Percentiles rank a stretch among this genome's conserved stretches.
Evolutionary conservation across 2,329 filamentous ascomycete genomes (phyloP).

Genomic region (Talaromyces sp.): DNA sequence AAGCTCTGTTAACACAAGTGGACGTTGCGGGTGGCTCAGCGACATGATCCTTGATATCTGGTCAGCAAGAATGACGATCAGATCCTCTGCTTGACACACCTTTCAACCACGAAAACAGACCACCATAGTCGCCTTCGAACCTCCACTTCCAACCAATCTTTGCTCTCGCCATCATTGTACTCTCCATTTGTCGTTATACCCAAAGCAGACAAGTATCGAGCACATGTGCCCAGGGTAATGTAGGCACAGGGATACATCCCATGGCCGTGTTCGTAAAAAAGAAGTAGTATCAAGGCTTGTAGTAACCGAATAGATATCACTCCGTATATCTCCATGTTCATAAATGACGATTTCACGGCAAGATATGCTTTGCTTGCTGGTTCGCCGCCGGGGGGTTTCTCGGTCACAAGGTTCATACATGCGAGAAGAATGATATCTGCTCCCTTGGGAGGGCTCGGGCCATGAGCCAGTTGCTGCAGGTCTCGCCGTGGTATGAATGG

Average conservation of each 20-base stretch:
- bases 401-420: neutral
- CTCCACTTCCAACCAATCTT: neutral
- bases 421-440: neutral
- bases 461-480: neutral
- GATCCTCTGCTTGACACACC: neutral
- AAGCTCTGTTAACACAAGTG: neutral
- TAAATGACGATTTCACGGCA: neutral
- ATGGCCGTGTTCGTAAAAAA: conserved; percentile 50
- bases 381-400: neutral
- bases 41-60: neutral
- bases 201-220: neutral
- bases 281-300: conserved; percentile 47
- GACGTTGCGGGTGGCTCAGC: neutral
- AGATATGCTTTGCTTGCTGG: neutral
- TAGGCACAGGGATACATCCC: conserved; percentile 43
- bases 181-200: neutral
- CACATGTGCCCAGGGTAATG: neutral
- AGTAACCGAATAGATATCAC: conserved; percentile 44
- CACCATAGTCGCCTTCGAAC: neutral
- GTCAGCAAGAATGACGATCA: neutral
- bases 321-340: conserved; percentile 27
- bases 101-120: neutral
- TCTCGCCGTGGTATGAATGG: neutral
- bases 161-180: neutral
- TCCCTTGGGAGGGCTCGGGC: neutral